phyloP scores from a whole-genome alignment of 176 grass and related monocot genomes.

The Zoysia japonica region DNA sequence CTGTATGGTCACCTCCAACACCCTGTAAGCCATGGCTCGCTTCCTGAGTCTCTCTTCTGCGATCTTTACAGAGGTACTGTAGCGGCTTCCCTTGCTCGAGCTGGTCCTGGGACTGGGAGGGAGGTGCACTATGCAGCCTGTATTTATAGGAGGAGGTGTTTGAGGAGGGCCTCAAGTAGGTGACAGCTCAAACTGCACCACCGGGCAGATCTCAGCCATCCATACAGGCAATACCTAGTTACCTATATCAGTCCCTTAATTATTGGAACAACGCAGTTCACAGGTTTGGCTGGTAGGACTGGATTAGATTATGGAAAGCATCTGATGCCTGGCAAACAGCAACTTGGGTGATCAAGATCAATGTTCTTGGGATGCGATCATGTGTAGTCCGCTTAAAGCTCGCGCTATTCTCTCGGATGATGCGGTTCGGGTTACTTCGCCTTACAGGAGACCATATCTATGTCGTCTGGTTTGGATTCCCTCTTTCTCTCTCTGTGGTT shows the following conservation, averaged over 20 bases:
- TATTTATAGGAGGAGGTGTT: not conserved
- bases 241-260: not conserved
- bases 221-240: not conserved
- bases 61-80: no score
- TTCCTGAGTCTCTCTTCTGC: not conserved
- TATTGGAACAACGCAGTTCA: conserved; percentile 12
- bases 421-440: conserved; percentile 6
- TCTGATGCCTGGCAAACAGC: not conserved
- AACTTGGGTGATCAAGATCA: not conserved
- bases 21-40: conserved; percentile 57
- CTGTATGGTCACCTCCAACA: conserved; percentile 67
- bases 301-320: conserved; percentile 9
- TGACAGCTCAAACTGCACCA: not conserved
- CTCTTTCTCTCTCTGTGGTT: not conserved
- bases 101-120: not conserved
- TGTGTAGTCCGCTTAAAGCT: not conserved
- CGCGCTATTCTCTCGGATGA: not conserved
- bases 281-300: not conserved
- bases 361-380: not conserved
- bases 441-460: conserved; percentile 26
- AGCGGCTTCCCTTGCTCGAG: not conserved
- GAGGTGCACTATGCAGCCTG: not conserved
- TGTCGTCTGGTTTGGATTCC: conserved; percentile 6
- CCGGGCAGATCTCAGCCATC: not conserved
- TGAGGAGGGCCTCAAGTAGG: not conserved